Evolutionary conservation across 2,329 filamentous ascomycete species (phyloP).

Genomic region (Biscogniauxia mediterranea): DNA sequence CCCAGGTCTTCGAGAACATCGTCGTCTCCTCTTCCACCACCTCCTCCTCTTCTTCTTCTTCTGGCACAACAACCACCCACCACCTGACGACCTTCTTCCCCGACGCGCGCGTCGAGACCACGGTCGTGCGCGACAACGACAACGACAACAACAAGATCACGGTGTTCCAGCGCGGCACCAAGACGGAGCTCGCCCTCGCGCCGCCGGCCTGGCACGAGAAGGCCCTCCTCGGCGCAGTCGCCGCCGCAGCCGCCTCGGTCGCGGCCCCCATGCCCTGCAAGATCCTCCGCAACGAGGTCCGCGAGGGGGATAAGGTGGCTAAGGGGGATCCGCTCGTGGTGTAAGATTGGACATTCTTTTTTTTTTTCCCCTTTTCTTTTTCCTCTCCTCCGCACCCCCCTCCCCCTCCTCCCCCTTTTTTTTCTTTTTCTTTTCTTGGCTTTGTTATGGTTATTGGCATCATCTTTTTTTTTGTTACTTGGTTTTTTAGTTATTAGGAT

Average conservation of each 20-base stretch:
- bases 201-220: constrained; percentile 81
- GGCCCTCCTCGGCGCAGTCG: constrained; percentile 76
- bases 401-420: no score
- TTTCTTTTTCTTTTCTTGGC: no score
- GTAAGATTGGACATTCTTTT: constrained; percentile 40
- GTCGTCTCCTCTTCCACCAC: constrained; percentile 39
- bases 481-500: no score
- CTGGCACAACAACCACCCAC: constrained; percentile 1
- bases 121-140: constrained; percentile 60
- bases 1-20: constrained; percentile 45
- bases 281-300: constrained; percentile 83
- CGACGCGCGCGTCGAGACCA: constrained; percentile 74
- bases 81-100: constrained; percentile 75
- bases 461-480: background rate
- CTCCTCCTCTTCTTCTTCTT: constrained; percentile 7
- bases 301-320: constrained; percentile 75
- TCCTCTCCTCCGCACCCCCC: no score
- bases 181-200: constrained; percentile 57
- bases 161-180: constrained; percentile 70
- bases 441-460: background rate
- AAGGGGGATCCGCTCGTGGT: constrained; percentile 88
- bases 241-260: constrained; percentile 81
- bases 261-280: constrained; percentile 97
- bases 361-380: no score
- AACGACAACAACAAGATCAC: constrained; percentile 58